Base-by-base conservation (phyloP, 1,139 yeast species). In the Nakaseomyces nivariensis region DNA sequence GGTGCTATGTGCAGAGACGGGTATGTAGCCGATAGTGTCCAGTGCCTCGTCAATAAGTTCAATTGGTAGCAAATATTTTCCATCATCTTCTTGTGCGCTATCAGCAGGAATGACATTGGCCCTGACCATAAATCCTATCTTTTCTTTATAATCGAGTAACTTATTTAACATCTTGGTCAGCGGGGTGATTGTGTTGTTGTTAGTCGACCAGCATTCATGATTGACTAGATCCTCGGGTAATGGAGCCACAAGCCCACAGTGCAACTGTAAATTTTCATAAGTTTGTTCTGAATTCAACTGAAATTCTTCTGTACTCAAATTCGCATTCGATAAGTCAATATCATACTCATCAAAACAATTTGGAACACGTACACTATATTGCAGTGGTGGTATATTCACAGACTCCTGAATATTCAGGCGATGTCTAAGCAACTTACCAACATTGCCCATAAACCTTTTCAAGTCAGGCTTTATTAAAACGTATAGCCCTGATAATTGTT, bases 121-220 rank as follows among this genome's bases (percentile, higher is more conserved):
- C 40, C 51, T 46, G 26, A 64, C 58, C 44, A 57, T 58, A 1
- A 67, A 36, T 3, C 58, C 42, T 27, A 64, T 45, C 34, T 58
- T 54, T 46, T 66, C 52, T 24, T 63, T 55, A 5, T 58, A 52
- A 45, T 69, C 64, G 31, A 68, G 51, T 10, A 70, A 44, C 22
- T 55, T 55, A 48, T 63, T 63, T 24, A 71, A 45, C 2, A 71
- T 45, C 6, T 50, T 54, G 4, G 68, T 60, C 49, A 72, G 56
- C 6, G 75, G 74, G 1, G 74, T 64, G 2, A 58, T 54, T 1
- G 58, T 56, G 40, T 59, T 59, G 42, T 56, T 61, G 32, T 58
- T 63, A 48, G 59, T 61, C 1, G 64, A 56, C 50, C 57, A 51
- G 47, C 63, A 59, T 50, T 67, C 60, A 5, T 59, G 53, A 6